phyloP scores from a whole-genome alignment of 495 filamentous ascomycete species.

The Monascus purpureus region DNA sequence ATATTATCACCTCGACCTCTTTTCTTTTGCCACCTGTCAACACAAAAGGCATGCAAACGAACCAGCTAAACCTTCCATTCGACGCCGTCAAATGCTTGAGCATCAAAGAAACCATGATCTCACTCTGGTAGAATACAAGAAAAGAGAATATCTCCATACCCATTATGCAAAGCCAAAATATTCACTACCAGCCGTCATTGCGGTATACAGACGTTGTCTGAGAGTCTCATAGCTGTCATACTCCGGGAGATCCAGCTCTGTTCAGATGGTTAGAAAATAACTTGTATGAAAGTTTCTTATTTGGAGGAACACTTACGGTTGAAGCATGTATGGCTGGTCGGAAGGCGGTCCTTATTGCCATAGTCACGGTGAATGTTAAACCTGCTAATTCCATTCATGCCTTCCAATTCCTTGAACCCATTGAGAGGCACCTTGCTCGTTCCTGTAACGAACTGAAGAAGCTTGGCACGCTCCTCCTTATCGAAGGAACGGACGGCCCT shows the following conservation, averaged over 20 bases:
- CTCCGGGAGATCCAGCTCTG: constrained; percentile 97
- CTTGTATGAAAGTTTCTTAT: too few relatives aligned
- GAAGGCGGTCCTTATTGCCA: constrained; percentile 91
- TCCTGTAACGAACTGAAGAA: constrained; percentile 96
- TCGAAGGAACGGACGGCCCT: constrained; percentile 94
- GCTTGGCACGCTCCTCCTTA: constrained; percentile 95
- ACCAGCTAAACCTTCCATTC: constrained; percentile 4
- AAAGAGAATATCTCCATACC: constrained; percentile 3
- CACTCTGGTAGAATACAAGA: constrained; percentile 2
- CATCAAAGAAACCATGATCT: constrained; percentile 10
- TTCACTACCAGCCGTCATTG: constrained; percentile 89
- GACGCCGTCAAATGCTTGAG: constrained; percentile 38
- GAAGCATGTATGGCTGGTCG: constrained; percentile 96
- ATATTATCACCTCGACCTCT: constrained; percentile 4
- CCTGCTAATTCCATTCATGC: constrained; percentile 95
- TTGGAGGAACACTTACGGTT: constrained; percentile 72
- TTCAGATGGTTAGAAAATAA: constrained; percentile 19
- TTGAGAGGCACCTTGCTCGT: constrained; percentile 98
- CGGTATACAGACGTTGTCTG: constrained; percentile 75
- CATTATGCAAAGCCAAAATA: constrained; percentile 92
- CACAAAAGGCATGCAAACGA: constrained; percentile 10
- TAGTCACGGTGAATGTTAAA: constrained; percentile 99
- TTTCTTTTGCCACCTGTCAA: constrained; percentile 4
- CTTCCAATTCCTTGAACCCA: constrained; percentile 96
- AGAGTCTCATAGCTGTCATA: constrained; percentile 94